Evolutionary conservation across 768 basidiomycete species (phyloP).

Genomic region (Royoungia palumana): DNA sequence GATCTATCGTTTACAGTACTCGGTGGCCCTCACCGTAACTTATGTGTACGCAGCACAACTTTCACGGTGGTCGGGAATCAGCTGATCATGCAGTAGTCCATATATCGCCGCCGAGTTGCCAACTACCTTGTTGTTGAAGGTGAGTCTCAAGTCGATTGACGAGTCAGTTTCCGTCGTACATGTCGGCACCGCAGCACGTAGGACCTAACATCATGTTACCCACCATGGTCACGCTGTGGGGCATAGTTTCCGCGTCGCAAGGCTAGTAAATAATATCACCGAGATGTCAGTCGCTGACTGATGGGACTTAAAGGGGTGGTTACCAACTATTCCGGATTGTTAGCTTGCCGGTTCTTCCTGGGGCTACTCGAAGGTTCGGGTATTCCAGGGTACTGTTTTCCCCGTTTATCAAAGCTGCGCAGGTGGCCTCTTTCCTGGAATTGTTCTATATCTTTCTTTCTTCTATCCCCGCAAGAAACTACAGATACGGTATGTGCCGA

Average conservation of each 20-base stretch:
- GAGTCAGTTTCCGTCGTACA: background rate
- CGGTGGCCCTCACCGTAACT: constrained; percentile 31
- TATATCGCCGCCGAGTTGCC: constrained; percentile 59
- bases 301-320: constrained; percentile 36
- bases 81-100: constrained; percentile 27
- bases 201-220: constrained; percentile 61
- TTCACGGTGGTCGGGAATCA: background rate
- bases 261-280: constrained; percentile 31
- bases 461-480: constrained; percentile 37
- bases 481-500: constrained; percentile 18
- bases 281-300: background rate
- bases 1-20: constrained; percentile 27
- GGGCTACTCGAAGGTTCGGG: constrained; percentile 58
- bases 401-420: constrained; percentile 1
- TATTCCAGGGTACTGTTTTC: background rate
- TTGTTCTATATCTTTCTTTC: constrained; percentile 54
- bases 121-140: constrained; percentile 56
- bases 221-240: constrained; percentile 62
- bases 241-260: constrained; percentile 57
- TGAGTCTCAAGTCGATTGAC: background rate
- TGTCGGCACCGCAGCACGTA: constrained; percentile 23
- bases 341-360: constrained; percentile 45
- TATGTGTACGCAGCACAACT: constrained; percentile 18
- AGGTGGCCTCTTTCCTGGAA: constrained; percentile 58
- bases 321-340: constrained; percentile 49